phyloP scores from a whole-genome alignment of 257 asterid genomes.

The Capsicum chinense region DNA sequence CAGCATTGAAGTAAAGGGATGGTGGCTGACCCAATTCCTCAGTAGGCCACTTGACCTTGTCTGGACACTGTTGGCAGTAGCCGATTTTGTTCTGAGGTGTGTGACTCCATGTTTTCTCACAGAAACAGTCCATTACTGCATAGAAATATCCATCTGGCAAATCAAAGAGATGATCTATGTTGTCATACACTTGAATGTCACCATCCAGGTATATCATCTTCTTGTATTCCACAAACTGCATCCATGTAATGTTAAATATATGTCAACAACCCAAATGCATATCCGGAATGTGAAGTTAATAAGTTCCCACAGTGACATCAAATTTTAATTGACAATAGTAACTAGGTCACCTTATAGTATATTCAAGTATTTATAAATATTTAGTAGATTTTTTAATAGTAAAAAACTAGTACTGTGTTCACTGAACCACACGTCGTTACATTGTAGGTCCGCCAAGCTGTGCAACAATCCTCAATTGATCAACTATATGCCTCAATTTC shows the following conservation, averaged over 20 bases:
- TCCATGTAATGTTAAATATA: neutral
- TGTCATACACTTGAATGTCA: slow-evolving; percentile 57
- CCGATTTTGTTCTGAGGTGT: slow-evolving; percentile 48
- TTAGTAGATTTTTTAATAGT: neutral
- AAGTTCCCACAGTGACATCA: neutral
- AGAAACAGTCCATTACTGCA: slow-evolving; percentile 63
- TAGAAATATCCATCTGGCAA: slow-evolving; percentile 48
- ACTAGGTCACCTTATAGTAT: neutral
- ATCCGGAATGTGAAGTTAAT: neutral
- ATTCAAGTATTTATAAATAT: neutral
- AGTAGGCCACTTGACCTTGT: slow-evolving; percentile 49
- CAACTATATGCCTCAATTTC: too few relatives aligned
- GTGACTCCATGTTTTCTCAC: slow-evolving; percentile 62
- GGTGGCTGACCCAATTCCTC: slow-evolving; percentile 47
- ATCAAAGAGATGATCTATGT: slow-evolving; percentile 55
- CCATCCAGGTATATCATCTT: slow-evolving; percentile 66
- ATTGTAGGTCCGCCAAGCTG: too few relatives aligned
- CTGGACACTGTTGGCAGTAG: slow-evolving; percentile 52
- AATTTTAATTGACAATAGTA: neutral
- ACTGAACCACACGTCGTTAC: too few relatives aligned
- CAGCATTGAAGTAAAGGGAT: slow-evolving; percentile 54
- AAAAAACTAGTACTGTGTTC: too few relatives aligned
- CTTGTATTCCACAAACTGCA: slow-evolving; percentile 58
- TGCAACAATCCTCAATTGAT: too few relatives aligned
- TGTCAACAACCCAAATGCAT: neutral